These are phyloP conservation scores for Lactarius pseudohatsudake DNA, from an alignment of 768 basidiomycete genomes.

Conservation along the genomic window DNA sequence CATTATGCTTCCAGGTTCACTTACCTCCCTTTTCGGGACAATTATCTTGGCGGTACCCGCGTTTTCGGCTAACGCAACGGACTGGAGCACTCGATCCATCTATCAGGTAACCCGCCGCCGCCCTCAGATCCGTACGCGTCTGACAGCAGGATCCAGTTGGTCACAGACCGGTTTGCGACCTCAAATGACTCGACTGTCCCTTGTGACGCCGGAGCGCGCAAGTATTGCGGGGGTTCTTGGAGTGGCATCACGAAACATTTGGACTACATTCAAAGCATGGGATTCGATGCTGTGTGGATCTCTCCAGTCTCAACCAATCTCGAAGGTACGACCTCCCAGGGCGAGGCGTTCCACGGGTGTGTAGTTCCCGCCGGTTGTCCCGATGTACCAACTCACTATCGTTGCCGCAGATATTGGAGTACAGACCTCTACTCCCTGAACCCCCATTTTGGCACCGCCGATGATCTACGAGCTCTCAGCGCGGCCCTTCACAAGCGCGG, in stretches of 20 bases:
- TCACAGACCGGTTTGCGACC: slow-evolving; percentile 64
- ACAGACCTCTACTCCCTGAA: slow-evolving; percentile 50
- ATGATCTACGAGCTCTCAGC: slow-evolving; percentile 51
- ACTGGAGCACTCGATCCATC: slow-evolving; percentile 54
- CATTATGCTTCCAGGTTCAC: slow-evolving; percentile 1
- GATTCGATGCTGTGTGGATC: slow-evolving; percentile 61
- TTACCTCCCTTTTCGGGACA: neutral
- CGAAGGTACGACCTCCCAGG: slow-evolving; percentile 49
- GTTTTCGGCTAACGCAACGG: slow-evolving; percentile 43
- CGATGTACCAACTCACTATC: neutral
- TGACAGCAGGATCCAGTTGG: slow-evolving; percentile 35
- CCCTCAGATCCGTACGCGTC: neutral
- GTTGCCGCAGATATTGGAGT: slow-evolving; percentile 47
- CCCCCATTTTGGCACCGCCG: slow-evolving; percentile 50
- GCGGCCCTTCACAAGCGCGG: slow-evolving; percentile 48
- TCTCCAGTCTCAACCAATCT: slow-evolving; percentile 54
- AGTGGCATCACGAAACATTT: slow-evolving; percentile 51
- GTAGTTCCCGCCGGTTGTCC: slow-evolving; percentile 13
- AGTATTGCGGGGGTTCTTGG: slow-evolving; percentile 62
- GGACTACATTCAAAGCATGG: slow-evolving; percentile 64
- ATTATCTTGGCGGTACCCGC: slow-evolving; percentile 26
- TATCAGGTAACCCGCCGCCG: slow-evolving; percentile 44
- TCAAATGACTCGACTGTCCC: slow-evolving; percentile 39
- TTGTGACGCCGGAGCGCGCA: slow-evolving; percentile 48
- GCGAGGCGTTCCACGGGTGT: slow-evolving; percentile 58